Evolutionary conservation across 1,284 basidiomycete species (phyloP).

Genomic region (Neolentinus lepideus): DNA sequence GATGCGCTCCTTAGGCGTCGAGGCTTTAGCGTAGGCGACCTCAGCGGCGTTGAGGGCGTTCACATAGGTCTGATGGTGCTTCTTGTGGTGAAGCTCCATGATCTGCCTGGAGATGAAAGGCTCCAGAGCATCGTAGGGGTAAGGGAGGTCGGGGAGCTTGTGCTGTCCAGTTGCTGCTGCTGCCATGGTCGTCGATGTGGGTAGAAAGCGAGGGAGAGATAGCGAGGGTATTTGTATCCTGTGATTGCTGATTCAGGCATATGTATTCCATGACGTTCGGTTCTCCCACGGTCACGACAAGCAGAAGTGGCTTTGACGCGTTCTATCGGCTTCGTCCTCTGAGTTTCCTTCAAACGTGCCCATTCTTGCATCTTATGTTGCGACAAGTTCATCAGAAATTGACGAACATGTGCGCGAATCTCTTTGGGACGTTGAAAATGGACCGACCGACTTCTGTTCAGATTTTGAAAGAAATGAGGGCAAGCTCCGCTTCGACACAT

Average conservation of each 20-base stretch:
- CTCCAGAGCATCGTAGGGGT: constrained; percentile 84
- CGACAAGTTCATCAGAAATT: too few relatives aligned
- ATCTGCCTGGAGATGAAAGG: constrained; percentile 76
- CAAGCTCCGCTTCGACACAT: too few relatives aligned
- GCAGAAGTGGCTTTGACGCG: too few relatives aligned
- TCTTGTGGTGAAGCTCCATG: constrained; percentile 92
- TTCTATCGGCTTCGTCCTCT: too few relatives aligned
- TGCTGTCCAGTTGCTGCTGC: constrained; percentile 27
- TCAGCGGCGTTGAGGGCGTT: constrained; percentile 90
- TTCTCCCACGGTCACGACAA: neutral
- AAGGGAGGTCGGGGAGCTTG: constrained; percentile 84
- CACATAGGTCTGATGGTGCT: constrained; percentile 94
- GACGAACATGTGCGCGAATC: too few relatives aligned
- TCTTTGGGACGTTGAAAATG: too few relatives aligned
- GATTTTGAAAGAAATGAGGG: too few relatives aligned
- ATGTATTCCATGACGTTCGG: neutral
- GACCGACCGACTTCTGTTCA: too few relatives aligned
- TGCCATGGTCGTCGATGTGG: neutral
- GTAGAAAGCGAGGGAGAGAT: neutral
- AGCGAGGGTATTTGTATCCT: neutral
- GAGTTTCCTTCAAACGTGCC: too few relatives aligned
- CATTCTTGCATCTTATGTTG: too few relatives aligned
- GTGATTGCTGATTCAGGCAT: neutral
- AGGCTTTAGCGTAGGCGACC: constrained; percentile 66
- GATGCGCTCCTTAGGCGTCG: constrained; percentile 76